Conservation (phyloP, 495 filamentous ascomycete genomes). For the Xylaria flabelliformis region DNA sequence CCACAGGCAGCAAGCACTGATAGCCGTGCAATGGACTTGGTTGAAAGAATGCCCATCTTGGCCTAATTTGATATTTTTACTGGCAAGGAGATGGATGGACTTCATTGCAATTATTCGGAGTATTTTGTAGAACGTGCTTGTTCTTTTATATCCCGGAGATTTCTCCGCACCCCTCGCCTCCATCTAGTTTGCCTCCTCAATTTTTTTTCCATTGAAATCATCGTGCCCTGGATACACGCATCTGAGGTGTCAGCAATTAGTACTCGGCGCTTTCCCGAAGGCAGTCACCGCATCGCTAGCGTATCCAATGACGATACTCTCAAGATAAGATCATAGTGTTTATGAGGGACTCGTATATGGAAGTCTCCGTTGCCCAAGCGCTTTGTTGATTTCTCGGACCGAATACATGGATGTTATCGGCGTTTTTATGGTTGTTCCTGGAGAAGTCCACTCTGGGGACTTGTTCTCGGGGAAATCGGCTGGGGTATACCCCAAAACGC, state of each 20-base stretch:
- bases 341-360: background rate
- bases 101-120: background rate
- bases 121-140: background rate
- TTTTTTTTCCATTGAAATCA: background rate
- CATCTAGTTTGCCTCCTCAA: background rate
- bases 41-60: conserved; percentile 26
- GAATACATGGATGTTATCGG: conserved; percentile 22
- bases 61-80: background rate
- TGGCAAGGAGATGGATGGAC: background rate
- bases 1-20: conserved; percentile 20
- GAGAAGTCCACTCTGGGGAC: conserved; percentile 1
- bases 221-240: background rate
- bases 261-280: conserved; percentile 12
- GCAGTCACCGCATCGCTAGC: conserved; percentile 1
- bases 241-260: background rate
- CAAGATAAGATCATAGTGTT: background rate
- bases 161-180: background rate
- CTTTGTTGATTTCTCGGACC: conserved; percentile 21
- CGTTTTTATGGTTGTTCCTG: background rate
- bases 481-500: conserved; percentile 3
- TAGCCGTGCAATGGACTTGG: conserved; percentile 13
- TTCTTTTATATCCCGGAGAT: conserved; percentile 13
- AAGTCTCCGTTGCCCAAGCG: background rate
- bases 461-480: background rate
- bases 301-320: background rate